Evolutionary conservation across 208 protist genomes (phyloP), one percentile per base, ranked within the genome.

Genomic region (Tritrichomonas foetus): DNA sequence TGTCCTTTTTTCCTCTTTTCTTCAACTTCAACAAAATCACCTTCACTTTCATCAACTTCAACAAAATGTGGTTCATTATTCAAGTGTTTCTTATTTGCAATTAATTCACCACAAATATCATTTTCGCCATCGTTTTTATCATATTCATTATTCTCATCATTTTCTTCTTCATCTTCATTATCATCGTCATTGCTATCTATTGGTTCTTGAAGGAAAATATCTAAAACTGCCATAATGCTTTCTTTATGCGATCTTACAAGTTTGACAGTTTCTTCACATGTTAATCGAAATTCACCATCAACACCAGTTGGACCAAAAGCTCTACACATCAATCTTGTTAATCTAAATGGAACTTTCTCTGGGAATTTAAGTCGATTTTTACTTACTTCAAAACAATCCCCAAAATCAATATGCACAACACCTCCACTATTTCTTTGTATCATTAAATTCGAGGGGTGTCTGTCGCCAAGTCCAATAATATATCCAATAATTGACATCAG

Each of bases 341-440:
- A 96, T 36, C 98, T 97, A 95, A 99, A 99, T n/a, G 98, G 98
- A 64, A 99, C 98, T 64, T 95, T 94, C 95, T 99, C 98, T 0
- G 98, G 97, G 20, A 98, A 96, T 57, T 96, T 94, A 0, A 99
- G 96, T 41, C 94, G n/a, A 36, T 95, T 96, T 95, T 98, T 97
- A 27, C 97, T 98, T 84, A 98, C 98, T 95, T 99, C 98, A 95
- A 99, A 99, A 95, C 98, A 96, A 94, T 97, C 98, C 0, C 96
- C 97, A 95, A 99, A 99, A 96, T 98, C 97, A 8, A 98, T 96
- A 92, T 97, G 96, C 20, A 97, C 93, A 53, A 93, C 94, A 8
- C 61, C 55, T 41, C 93, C 64, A 57, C 39, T 95, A 41, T 57
- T 92, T 72, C 95, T 64, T 94, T 98, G 97, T 36, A 99, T 78